Conservation (phyloP, 2,329 filamentous ascomycete genomes). For the Exophiala viscosa region DNA sequence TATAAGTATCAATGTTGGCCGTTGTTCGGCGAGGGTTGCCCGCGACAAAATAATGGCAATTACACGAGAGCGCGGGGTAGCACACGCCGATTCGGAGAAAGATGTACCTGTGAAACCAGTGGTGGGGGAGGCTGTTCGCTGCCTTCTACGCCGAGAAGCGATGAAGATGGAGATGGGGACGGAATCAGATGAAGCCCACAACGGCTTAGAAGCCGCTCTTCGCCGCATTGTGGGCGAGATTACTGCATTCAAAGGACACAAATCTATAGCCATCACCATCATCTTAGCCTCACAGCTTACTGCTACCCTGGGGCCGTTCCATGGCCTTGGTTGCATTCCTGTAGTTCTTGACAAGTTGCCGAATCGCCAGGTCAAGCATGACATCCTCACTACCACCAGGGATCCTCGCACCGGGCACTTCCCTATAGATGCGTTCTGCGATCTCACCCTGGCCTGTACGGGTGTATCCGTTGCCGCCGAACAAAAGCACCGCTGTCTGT, state of each 20-base stretch:
- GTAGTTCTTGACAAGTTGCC: constrained; percentile 68
- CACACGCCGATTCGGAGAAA: too few species aligned
- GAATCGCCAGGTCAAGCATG: constrained; percentile 63
- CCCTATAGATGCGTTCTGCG: constrained; percentile 61
- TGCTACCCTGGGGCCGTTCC: constrained; percentile 21
- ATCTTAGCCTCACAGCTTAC: constrained; percentile 19
- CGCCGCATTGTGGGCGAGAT: background rate
- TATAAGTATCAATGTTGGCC: too few species aligned
- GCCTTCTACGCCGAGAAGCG: background rate
- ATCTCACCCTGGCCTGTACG: constrained; percentile 66
- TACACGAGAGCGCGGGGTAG: too few species aligned
- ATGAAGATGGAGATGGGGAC: too few species aligned
- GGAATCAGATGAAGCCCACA: too few species aligned
- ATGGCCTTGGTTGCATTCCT: constrained; percentile 21
- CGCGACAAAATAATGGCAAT: too few species aligned
- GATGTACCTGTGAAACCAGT: too few species aligned
- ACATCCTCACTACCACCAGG: constrained; percentile 70
- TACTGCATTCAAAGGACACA: background rate
- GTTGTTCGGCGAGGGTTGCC: too few species aligned
- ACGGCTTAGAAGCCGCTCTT: too few species aligned
- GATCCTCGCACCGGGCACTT: constrained; percentile 59
- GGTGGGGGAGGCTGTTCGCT: background rate
- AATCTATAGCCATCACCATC: background rate
- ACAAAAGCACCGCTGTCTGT: constrained; percentile 64
- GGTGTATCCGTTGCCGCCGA: constrained; percentile 71